phyloP scores from a whole-genome alignment of 2,329 filamentous ascomycete genomes.

The Aspergillus arachidicola region DNA sequence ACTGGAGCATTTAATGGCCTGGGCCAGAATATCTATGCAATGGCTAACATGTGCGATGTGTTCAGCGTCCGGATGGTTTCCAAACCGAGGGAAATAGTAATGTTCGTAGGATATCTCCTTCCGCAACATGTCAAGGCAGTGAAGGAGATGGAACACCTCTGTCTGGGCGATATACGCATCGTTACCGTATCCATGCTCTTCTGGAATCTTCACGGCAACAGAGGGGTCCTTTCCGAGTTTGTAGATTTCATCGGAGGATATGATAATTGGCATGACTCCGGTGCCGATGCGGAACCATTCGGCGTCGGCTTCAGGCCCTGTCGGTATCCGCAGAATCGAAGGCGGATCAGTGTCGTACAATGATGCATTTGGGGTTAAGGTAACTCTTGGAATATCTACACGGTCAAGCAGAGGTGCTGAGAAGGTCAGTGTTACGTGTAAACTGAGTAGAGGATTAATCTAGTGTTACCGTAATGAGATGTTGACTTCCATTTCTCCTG shows the following conservation, averaged over 20 bases:
- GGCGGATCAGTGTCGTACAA: slow-evolving; percentile 3
- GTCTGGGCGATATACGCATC: slow-evolving; percentile 8
- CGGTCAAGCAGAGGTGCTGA: slow-evolving; percentile 7
- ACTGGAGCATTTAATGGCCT: slow-evolving; percentile 3
- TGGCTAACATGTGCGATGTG: slow-evolving; percentile 1
- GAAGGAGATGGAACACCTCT: slow-evolving; percentile 7
- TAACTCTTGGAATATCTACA: neutral
- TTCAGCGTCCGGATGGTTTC: neutral
- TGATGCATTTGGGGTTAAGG: neutral
- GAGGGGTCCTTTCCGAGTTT: slow-evolving; percentile 7
- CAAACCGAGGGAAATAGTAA: slow-evolving; percentile 2
- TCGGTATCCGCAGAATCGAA: neutral
- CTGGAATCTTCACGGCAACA: neutral
- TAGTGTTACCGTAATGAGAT: neutral
- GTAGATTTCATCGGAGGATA: slow-evolving; percentile 1
- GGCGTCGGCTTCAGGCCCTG: slow-evolving; percentile 2
- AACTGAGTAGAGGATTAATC: too few species aligned
- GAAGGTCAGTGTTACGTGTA: neutral
- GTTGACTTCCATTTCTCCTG: slow-evolving; percentile 8
- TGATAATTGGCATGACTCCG: slow-evolving; percentile 4
- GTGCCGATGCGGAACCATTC: slow-evolving; percentile 6
- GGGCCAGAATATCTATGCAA: slow-evolving; percentile 7
- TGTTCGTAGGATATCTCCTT: slow-evolving; percentile 7
- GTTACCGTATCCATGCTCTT: slow-evolving; percentile 1
- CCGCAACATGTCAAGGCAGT: slow-evolving; percentile 8